Conservation (phyloP, 768 basidiomycete species). For the Phylloporus sp. region DNA sequence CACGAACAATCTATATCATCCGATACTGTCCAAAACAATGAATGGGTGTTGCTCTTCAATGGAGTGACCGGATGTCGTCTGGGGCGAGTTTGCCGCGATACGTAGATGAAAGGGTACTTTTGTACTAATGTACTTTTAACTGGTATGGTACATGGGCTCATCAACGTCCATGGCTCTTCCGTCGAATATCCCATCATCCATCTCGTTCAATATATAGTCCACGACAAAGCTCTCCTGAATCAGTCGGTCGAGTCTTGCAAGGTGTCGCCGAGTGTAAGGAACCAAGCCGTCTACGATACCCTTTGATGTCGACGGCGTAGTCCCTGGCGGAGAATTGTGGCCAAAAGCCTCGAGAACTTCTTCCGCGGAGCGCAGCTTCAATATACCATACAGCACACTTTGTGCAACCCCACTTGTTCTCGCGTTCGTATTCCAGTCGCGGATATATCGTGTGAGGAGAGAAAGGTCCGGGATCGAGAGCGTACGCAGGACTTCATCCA, state of each 20-base stretch:
- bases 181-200: slow-evolving; percentile 76
- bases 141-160: slow-evolving; percentile 1
- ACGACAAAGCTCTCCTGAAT: slow-evolving; percentile 95
- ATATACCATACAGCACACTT: slow-evolving; percentile 69
- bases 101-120: neutral
- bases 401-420: slow-evolving; percentile 85
- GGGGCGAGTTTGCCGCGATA: slow-evolving; percentile 31
- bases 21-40: slow-evolving; percentile 44
- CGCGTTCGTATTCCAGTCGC: slow-evolving; percentile 96
- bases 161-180: slow-evolving; percentile 41
- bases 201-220: slow-evolving; percentile 83
- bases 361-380: slow-evolving; percentile 71
- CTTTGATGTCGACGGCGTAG: slow-evolving; percentile 39
- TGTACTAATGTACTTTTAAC: slow-evolving; percentile 19
- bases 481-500: slow-evolving; percentile 78
- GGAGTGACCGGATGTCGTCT: slow-evolving; percentile 65
- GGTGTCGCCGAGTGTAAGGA: slow-evolving; percentile 93
- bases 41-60: slow-evolving; percentile 68
- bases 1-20: slow-evolving; percentile 38
- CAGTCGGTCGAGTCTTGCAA: slow-evolving; percentile 75
- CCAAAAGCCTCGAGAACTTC: slow-evolving; percentile 67
- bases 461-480: slow-evolving; percentile 71
- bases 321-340: slow-evolving; percentile 15
- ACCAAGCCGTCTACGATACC: slow-evolving; percentile 83
- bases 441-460: slow-evolving; percentile 72